Conservation (phyloP, 257 asterid genomes). For the Solanum paucissectum region DNA sequence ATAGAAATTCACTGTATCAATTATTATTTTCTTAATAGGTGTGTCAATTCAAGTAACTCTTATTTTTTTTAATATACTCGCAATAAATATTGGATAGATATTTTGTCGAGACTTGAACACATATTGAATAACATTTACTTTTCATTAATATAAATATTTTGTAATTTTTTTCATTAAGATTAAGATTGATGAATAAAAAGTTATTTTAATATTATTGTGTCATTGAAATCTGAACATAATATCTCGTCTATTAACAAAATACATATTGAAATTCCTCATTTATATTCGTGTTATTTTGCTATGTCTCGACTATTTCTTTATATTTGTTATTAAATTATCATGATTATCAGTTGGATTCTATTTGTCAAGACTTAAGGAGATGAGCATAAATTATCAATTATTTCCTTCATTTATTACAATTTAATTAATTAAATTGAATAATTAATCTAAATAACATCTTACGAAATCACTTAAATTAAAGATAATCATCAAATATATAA, state of each 20-base stretch:
- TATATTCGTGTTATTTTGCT: not conserved
- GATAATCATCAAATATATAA: no score
- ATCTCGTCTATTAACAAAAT: no score
- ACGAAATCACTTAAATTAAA: no score
- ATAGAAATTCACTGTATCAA: no score
- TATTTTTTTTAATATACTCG: no score
- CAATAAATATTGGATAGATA: no score
- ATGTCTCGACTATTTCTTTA: not conserved
- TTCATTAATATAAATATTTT: not conserved
- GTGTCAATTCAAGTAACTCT: fast-evolving
- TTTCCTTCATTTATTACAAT: not conserved
- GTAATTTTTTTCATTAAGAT: not conserved
- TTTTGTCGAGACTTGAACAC: no score
- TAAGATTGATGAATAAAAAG: not conserved
- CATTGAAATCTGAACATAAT: no score
- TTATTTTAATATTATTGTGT: not conserved
- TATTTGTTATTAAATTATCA: not conserved
- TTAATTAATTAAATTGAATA: no score
- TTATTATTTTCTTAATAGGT: no score
- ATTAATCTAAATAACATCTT: no score
- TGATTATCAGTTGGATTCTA: not conserved
- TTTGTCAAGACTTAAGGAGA: not conserved
- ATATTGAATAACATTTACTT: not conserved
- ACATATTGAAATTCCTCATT: no score
- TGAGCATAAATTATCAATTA: not conserved